Conservation (phyloP, 176 grass and related monocot species). For the Metroxylon sagu region DNA sequence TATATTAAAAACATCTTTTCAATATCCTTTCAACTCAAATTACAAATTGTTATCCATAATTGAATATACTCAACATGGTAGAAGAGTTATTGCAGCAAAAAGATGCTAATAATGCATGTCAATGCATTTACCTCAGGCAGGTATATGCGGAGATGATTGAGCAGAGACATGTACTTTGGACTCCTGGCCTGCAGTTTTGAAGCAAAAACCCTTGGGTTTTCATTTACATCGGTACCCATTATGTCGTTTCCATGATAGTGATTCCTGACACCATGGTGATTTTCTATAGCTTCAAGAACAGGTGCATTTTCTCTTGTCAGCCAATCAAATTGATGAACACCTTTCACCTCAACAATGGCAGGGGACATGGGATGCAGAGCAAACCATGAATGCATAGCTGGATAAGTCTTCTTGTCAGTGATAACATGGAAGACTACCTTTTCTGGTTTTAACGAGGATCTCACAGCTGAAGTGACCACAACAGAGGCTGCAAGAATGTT, state of each 20-base stretch:
- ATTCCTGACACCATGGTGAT: constrained; percentile 48
- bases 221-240: constrained; percentile 39
- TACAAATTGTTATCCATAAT: too few species aligned
- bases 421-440: constrained; percentile 89
- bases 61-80: too few species aligned
- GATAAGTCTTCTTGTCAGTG: constrained; percentile 97
- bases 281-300: constrained; percentile 90
- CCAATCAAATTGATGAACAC: constrained; percentile 95
- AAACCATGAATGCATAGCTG: constrained; percentile 98
- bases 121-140: constrained; percentile 75
- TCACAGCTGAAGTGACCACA: constrained; percentile 69
- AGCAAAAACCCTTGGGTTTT: constrained; percentile 71
- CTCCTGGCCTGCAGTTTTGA: constrained; percentile 88
- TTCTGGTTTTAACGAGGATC: constrained; percentile 65
- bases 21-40: too few species aligned
- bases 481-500: constrained; percentile 98
- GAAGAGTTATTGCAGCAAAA: background rate
- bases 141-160: constrained; percentile 95
- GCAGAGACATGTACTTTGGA: constrained; percentile 76
- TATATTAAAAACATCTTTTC: too few species aligned
- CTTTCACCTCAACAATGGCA: constrained; percentile 83
- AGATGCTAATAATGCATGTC: background rate
- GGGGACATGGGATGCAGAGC: constrained; percentile 68
- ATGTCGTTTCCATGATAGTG: constrained; percentile 63
- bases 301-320: constrained; percentile 91